These are phyloP conservation scores for Polytrichum commune DNA, from an alignment of 225 moss, liverwort and hornwort genomes.

Conservation along the genomic window DNA sequence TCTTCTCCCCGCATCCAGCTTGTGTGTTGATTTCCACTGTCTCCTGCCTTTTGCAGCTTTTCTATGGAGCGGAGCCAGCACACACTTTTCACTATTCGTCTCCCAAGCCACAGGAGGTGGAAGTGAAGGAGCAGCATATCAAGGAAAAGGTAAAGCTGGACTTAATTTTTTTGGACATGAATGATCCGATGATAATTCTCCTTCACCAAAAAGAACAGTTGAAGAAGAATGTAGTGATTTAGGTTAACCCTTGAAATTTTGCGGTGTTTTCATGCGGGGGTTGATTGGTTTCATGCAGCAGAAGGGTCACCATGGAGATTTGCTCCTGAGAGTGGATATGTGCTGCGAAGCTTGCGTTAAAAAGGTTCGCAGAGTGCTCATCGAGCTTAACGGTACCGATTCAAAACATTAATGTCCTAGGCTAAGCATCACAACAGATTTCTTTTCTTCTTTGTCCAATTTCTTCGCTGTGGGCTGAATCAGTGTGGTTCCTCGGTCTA, in stretches of 20 bases:
- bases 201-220: too few relatives aligned
- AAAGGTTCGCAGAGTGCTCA: slow-evolving; percentile 30
- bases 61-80: slow-evolving; percentile 34
- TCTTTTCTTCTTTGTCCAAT: too few relatives aligned
- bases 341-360: slow-evolving; percentile 36
- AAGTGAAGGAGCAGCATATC: slow-evolving; percentile 23
- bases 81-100: slow-evolving; percentile 19
- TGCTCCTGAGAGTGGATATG: slow-evolving; percentile 27
- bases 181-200: too few relatives aligned
- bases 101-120: slow-evolving; percentile 27
- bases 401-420: too few relatives aligned
- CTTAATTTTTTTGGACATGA: too few relatives aligned
- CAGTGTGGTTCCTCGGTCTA: too few relatives aligned
- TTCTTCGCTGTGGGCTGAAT: too few relatives aligned
- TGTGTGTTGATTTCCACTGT: background rate
- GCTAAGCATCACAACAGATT: too few relatives aligned
- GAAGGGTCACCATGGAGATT: slow-evolving; percentile 17
- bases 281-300: background rate
- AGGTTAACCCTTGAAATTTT: background rate
- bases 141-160: slow-evolving; percentile 20
- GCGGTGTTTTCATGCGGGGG: background rate
- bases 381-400: slow-evolving; percentile 10
- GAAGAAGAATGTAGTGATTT: background rate
- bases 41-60: slow-evolving; percentile 11
- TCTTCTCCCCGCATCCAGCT: background rate